Evolutionary conservation across 371 early-diverging fungal species (phyloP), one percentile per base, ranked within the genome.

Genomic region (Mucor indicus): DNA sequence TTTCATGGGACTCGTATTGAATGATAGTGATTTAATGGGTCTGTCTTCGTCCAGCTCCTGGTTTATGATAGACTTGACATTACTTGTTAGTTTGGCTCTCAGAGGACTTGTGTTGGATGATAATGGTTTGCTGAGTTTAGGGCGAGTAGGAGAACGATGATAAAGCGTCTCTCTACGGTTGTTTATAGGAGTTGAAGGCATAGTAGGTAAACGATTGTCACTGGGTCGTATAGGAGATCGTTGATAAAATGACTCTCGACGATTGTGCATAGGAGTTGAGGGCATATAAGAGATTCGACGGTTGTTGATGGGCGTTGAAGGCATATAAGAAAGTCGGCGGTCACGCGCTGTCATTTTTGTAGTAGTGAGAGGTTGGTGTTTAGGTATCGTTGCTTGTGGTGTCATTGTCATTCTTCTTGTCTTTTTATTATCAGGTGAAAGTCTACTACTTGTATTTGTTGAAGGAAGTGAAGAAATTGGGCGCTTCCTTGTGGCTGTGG

Each of bases 381-480:
- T n/a, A n/a, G 43, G 45, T 12, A 50, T 39, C 2, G 37, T 11
- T 1, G 38, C 33, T 21, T 45, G 40, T 8, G 59, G 44, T 12
- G 54, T 24, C 16, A 57, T 42, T 4, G 60, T 59, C 60, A 59
- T 49, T 0, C 60, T 38, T 29, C 49, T 35, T 22, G 29, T 17
- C 13, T 29, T 39, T 23, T 35, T 13, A 4, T 49, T 12, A 12
- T 29, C 6, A 13, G 55, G 22, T 23, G 48, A 25, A 25, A 44
- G 41, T 31, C 24, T 48, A 36, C 44, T 5, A 25, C 12, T 37
- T 13, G 8, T 19, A 15, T 37, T 29, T n/a, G 20, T 19, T 32
- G 23, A 13, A 13, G 13, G 4, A 4, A 24, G n/a, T 2, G 41
- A 29, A 15, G 35, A 11, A 33, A n/a, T 33, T 33, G 35, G 4